Conservation (phyloP, 192 early-diverging fungal genomes). For the Mortierella antarctica region DNA sequence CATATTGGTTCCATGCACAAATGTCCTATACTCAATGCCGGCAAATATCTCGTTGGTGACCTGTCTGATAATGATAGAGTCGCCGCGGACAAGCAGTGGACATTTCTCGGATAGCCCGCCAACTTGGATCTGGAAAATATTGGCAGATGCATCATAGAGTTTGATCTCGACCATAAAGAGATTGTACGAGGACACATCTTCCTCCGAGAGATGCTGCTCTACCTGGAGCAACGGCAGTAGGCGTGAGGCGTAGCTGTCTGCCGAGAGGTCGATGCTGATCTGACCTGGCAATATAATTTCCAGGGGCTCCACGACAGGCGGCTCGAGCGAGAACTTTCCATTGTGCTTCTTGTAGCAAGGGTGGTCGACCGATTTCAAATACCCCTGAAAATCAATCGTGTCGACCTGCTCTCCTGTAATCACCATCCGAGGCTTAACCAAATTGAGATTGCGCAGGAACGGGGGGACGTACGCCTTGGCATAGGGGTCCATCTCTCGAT, state of each 20-base stretch:
- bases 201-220: slow-evolving; percentile 36
- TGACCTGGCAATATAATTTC: slow-evolving; percentile 44
- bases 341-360: slow-evolving; percentile 50
- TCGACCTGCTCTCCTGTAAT: slow-evolving; percentile 37
- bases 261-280: slow-evolving; percentile 44
- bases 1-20: slow-evolving; percentile 49
- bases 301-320: slow-evolving; percentile 27
- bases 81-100: slow-evolving; percentile 42
- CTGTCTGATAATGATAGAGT: slow-evolving; percentile 35
- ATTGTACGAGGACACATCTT: slow-evolving; percentile 48
- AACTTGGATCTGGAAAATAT: slow-evolving; percentile 52
- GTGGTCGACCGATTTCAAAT: slow-evolving; percentile 28
- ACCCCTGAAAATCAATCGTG: slow-evolving; percentile 46
- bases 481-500: slow-evolving; percentile 48
- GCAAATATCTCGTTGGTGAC: slow-evolving; percentile 34
- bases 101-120: slow-evolving; percentile 41
- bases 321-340: slow-evolving; percentile 47
- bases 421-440: slow-evolving; percentile 28
- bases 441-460: slow-evolving; percentile 37
- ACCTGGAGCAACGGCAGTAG: slow-evolving; percentile 42
- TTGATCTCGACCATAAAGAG: slow-evolving; percentile 43
- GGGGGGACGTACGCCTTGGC: slow-evolving; percentile 37
- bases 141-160: slow-evolving; percentile 19
- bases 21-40: slow-evolving; percentile 38
- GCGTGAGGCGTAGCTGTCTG: slow-evolving; percentile 36